Base-by-base conservation (phyloP, 2,329 filamentous ascomycete genomes). In the Ophiostoma piceae region DNA sequence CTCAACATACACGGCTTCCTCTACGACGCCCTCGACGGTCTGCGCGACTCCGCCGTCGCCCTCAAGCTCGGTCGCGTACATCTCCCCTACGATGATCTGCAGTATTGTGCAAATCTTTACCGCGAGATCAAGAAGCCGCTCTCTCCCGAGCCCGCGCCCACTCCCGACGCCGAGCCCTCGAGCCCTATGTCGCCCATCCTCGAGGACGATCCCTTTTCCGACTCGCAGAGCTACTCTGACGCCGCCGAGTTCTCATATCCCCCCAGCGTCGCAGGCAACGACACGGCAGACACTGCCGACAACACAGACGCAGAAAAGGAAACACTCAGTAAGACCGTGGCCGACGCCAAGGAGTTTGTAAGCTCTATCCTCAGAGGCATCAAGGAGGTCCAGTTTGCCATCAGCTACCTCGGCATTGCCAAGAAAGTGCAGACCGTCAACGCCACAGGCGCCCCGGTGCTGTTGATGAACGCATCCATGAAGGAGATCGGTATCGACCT, bases 401-500 rank as follows among this genome's bases (percentile, higher is more conserved):
- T 98, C 76, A 94, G 94, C 79, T 95, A 94, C 78, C 86, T 97
- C 74, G 92, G 92, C 22, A 80, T 99, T 71, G 94, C 92, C 29
- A 95, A 93, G 78, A 89, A 88, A 75, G 85, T 97, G 14, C 84
- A 89, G 54, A 84, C 88, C 1, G 83, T 92, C 71, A 87, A 88
- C 72, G 84, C 89, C 2, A 84, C 84, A 2, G 87, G 89, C 37
- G 83, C 85, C n/a, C 89, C 92, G 3, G 85, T 97, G 8, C 88
- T 91, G 71, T 84, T 97, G 72, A 72, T 73, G 70, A 97, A 94
- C 76, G 86, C 94, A 64, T 93, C 94, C 7, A 96, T 97, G 86
- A 98, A 99, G 78, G 96, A 99, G 78, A 88, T 99, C 60, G 94
- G 94, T 71, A 86, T 99, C 77, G 95, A 99, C 77, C 82, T 99